Conservation (phyloP, 257 asterid species). For the Ilex asprella region DNA sequence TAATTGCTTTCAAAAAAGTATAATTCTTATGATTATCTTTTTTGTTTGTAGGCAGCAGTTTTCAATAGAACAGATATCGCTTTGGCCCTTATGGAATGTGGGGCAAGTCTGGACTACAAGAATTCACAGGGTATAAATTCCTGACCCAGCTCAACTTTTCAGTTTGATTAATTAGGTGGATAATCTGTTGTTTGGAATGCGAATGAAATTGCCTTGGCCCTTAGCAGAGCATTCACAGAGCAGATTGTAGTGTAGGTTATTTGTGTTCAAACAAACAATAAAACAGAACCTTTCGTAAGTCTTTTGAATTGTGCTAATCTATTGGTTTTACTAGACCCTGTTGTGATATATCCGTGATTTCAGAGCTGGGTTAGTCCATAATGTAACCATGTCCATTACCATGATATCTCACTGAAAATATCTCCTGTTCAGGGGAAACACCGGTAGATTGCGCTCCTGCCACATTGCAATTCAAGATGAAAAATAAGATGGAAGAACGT, state of each 20-base stretch:
- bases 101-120: slow-evolving; percentile 64
- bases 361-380: background rate
- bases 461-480: slow-evolving; percentile 87
- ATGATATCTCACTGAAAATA: background rate
- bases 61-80: slow-evolving; percentile 90
- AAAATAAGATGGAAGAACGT: slow-evolving; percentile 61
- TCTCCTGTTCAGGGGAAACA: slow-evolving; percentile 68
- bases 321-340: no score
- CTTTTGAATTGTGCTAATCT: no score
- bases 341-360: no score
- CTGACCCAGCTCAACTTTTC: background rate
- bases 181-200: background rate
- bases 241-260: no score
- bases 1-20: background rate
- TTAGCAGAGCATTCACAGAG: no score
- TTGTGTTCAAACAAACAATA: no score
- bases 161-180: background rate
- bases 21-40: slow-evolving; percentile 1
- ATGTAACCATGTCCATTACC: background rate
- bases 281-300: no score
- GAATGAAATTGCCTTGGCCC: no score
- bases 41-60: slow-evolving; percentile 73
- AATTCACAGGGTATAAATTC: slow-evolving; percentile 67
- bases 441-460: slow-evolving; percentile 98
- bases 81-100: slow-evolving; percentile 83